Evolutionary conservation across 306 rosid species (phyloP).

Genomic region (Sophora flavescens): DNA sequence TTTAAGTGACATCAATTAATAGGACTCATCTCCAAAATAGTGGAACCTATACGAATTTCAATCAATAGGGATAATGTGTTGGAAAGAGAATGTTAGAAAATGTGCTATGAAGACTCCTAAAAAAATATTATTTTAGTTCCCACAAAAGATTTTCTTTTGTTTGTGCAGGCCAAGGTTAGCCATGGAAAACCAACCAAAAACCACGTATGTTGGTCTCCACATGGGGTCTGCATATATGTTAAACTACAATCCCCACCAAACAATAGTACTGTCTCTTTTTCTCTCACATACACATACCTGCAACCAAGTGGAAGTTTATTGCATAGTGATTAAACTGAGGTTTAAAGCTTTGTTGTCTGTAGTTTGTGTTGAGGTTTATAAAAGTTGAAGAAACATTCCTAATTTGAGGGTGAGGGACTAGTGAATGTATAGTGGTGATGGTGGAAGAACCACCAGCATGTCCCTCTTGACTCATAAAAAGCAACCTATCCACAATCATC

Average conservation of each 20-base stretch:
- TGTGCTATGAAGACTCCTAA: too few relatives aligned
- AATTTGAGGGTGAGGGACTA: constrained; percentile 65
- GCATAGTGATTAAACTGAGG: constrained; percentile 28
- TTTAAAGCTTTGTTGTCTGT: constrained; percentile 46
- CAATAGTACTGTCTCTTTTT: neutral
- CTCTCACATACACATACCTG: constrained; percentile 39
- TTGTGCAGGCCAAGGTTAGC: constrained; percentile 47
- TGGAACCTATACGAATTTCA: too few relatives aligned
- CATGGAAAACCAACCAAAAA: constrained; percentile 51
- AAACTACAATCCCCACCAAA: constrained; percentile 39
- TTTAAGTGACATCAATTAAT: too few relatives aligned
- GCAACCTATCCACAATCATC: constrained; percentile 39
- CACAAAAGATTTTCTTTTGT: too few relatives aligned
- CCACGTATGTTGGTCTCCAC: constrained; percentile 64
- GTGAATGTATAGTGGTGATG: constrained; percentile 45
- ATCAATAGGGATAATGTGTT: too few relatives aligned
- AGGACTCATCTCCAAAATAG: too few relatives aligned
- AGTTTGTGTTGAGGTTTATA: constrained; percentile 13
- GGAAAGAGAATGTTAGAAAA: too few relatives aligned
- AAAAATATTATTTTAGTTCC: too few relatives aligned
- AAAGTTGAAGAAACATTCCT: constrained; percentile 49
- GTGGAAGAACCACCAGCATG: constrained; percentile 58
- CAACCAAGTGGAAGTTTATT: constrained; percentile 41
- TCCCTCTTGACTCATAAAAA: constrained; percentile 48
- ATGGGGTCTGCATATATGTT: constrained; percentile 45